Evolutionary conservation across 768 basidiomycete species (phyloP), one percentile per base, ranked within the genome.

Genomic region (Russula lepida): DNA sequence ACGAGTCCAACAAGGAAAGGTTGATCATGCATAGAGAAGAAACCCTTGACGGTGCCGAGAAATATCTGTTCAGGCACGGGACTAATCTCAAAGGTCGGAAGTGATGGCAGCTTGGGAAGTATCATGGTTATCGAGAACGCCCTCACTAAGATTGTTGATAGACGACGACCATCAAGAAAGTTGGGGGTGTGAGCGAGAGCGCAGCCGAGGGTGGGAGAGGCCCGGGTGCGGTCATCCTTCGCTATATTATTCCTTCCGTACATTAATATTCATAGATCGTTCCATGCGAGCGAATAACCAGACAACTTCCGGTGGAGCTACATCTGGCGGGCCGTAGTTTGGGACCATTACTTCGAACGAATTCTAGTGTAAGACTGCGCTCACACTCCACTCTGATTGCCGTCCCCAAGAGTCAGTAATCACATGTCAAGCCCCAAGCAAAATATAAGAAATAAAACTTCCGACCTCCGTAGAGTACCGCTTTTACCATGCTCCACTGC

Each of bases 11-110:
- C 56, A 57, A 35, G 35, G 63, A 63, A 41, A 64, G 60, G 12
- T 64, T 48, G 50, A 64, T 54, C 51, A 54, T 37, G 39, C n/a
- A 62, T 53, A 21, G 55, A 56, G 21, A 64, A 51, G n/a, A 57
- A 3, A 44, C 63, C 60, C 60, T 63, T 56, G 60, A 62, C 51
- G 17, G 63, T 64, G 15, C 46, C 41, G 35, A 63, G 60, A 54
- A 64, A 64, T 8, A 64, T 63, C 17, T 28, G 27, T 23, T 64
- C 63, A 0, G 63, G 63, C 1, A 64, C 17, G 6, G 63, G 63
- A 32, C 55, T 63, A 12, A 64, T 44, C 46, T 57, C 60, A 3
- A 62, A 17, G 15, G 49, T 57, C 2, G 55, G 63, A 35, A 48
- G 33, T 19, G 48, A 64, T 8, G 54, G 61, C 2, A 54, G 4